A percentile compares a stretch with the other conserved stretches of the same genome.
Conservation (phyloP, 2,329 filamentous ascomycete genomes). For the Neurospora sp. region DNA sequence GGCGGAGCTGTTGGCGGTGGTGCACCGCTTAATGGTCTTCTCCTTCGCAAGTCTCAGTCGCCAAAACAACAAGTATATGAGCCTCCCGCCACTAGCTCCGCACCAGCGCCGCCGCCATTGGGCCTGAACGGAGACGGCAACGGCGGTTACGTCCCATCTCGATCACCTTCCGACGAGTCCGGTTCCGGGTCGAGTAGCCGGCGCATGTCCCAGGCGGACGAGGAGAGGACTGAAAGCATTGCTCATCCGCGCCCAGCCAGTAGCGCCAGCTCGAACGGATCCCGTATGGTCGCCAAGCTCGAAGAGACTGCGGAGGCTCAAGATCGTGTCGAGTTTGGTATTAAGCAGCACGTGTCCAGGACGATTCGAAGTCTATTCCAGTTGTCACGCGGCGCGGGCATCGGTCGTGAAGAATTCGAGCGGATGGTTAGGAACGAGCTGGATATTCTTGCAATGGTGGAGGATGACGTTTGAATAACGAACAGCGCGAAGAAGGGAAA, state of each 20-base stretch:
- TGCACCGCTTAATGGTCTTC: neutral
- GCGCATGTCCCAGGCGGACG: slow-evolving; percentile 26
- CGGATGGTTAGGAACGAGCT: slow-evolving; percentile 61
- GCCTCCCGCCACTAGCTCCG: neutral
- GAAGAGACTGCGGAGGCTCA: slow-evolving; percentile 45
- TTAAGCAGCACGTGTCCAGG: slow-evolving; percentile 70
- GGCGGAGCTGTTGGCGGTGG: neutral
- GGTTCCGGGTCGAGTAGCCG: slow-evolving; percentile 5
- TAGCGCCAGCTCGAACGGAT: slow-evolving; percentile 46
- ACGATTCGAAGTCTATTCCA: slow-evolving; percentile 69
- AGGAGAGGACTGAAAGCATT: slow-evolving; percentile 28
- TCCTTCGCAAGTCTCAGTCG: neutral
- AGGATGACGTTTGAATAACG: slow-evolving; percentile 32
- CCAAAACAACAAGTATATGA: neutral
- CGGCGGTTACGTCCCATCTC: neutral
- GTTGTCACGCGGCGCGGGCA: slow-evolving; percentile 59
- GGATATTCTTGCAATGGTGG: slow-evolving; percentile 58
- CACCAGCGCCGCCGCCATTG: neutral
- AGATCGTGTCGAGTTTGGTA: slow-evolving; percentile 58
- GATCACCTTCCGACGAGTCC: neutral
- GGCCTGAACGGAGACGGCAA: neutral
- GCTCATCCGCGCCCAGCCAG: slow-evolving; percentile 50
- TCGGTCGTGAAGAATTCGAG: slow-evolving; percentile 67
- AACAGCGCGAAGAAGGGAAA: neutral
- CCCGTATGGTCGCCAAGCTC: slow-evolving; percentile 49